Percentiles rank a stretch among this genome's conserved stretches.
phyloP scores from a whole-genome alignment of 169 alveolate species.

The Plasmodium reichenowi region DNA sequence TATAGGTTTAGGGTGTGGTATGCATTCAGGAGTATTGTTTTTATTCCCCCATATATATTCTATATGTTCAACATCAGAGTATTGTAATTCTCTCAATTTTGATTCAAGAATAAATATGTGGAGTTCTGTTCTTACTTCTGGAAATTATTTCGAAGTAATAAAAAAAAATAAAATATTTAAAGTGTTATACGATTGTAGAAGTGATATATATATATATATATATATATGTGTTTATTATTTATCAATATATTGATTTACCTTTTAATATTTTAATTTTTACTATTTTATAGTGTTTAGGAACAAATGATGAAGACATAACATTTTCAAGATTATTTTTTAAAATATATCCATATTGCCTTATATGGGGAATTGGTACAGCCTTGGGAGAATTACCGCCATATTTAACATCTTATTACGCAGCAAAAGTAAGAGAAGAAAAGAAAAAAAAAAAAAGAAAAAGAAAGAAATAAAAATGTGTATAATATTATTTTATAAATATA shows the following conservation, averaged over 20 bases:
- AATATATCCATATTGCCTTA: slow-evolving; percentile 83
- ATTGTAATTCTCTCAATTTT: slow-evolving; percentile 79
- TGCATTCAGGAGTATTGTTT: slow-evolving; percentile 88
- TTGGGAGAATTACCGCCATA: slow-evolving; percentile 97
- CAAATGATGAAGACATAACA: slow-evolving; percentile 48
- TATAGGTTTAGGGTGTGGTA: slow-evolving; percentile 88
- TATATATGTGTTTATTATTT: no score
- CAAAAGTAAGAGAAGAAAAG: slow-evolving; percentile 77
- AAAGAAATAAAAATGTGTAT: slow-evolving; percentile 1
- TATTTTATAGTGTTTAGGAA: slow-evolving; percentile 23
- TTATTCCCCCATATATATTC: slow-evolving; percentile 87
- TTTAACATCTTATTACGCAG: slow-evolving; percentile 94
- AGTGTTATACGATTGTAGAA: neutral
- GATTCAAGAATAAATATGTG: slow-evolving; percentile 84
- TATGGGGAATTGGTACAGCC: slow-evolving; percentile 97
- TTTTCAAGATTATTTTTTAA: slow-evolving; percentile 76
- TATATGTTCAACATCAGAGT: slow-evolving; percentile 84
- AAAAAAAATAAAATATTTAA: neutral
- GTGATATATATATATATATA: no score
- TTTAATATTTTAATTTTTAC: slow-evolving; percentile 10
- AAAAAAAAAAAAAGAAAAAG: neutral
- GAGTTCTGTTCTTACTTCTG: slow-evolving; percentile 77
- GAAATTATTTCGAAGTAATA: slow-evolving; percentile 75
- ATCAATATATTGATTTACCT: neutral
- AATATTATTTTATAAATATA: slow-evolving; percentile 4